phyloP scores from a whole-genome alignment of 1,284 basidiomycete genomes.

The Leccinum subfulvum region DNA sequence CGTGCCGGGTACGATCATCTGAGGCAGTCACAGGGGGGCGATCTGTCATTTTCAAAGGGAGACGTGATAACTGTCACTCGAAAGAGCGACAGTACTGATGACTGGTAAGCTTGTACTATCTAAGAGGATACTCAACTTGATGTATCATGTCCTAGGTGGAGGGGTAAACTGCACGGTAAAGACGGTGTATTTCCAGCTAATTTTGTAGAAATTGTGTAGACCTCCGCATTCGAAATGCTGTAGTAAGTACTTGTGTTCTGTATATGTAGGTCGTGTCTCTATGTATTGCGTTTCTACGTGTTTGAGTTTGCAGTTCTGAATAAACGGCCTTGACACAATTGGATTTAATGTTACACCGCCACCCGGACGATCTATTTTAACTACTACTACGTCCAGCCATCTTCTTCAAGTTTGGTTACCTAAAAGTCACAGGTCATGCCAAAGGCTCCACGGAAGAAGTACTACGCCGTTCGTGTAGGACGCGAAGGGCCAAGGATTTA shows the following conservation, averaged over 20 bases:
- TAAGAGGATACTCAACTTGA: slow-evolving; percentile 5
- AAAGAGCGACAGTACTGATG: slow-evolving; percentile 74
- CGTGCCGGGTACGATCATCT: slow-evolving; percentile 5
- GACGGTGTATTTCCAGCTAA: slow-evolving; percentile 65
- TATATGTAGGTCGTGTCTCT: neutral
- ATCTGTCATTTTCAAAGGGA: slow-evolving; percentile 83
- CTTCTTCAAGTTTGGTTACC: neutral
- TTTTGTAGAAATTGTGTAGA: slow-evolving; percentile 56
- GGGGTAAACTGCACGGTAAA: slow-evolving; percentile 47
- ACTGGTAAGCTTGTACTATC: slow-evolving; percentile 55
- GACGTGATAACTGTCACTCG: slow-evolving; percentile 77
- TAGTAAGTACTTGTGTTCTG: neutral
- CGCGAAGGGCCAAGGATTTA: slow-evolving; percentile 54
- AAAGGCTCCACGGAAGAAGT: slow-evolving; percentile 42
- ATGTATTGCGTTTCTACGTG: neutral
- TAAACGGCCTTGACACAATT: too few species aligned
- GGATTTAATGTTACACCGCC: too few species aligned
- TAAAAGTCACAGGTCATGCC: slow-evolving; percentile 25
- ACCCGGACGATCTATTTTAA: neutral
- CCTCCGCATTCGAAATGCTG: neutral
- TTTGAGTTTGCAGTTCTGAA: too few species aligned
- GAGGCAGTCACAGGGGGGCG: slow-evolving; percentile 53
- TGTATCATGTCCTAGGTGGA: slow-evolving; percentile 58
- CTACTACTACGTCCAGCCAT: neutral
- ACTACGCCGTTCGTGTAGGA: slow-evolving; percentile 57